Conservation (phyloP, 1,139 yeast species). For the Scheffersomyces stambukii region DNA sequence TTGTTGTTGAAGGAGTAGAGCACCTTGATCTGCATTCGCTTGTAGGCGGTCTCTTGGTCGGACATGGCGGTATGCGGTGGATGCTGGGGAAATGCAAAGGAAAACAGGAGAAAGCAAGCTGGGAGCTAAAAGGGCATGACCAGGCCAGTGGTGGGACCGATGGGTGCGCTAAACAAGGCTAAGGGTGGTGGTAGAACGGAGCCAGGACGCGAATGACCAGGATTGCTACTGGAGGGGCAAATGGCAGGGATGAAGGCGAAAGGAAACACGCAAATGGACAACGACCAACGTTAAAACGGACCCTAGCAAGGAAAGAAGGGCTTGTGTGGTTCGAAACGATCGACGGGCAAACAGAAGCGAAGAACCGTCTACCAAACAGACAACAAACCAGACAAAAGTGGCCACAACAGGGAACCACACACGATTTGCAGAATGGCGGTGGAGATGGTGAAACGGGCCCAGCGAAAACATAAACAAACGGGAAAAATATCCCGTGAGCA, state of each 20-base stretch:
- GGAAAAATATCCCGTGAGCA: too few relatives aligned
- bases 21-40: constrained; percentile 51
- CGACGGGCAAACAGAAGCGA: too few relatives aligned
- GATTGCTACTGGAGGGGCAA: background rate
- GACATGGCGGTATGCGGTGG: constrained; percentile 10
- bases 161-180: background rate
- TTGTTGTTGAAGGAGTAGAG: constrained; percentile 58
- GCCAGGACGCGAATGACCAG: background rate
- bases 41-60: constrained; percentile 22
- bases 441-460: too few relatives aligned
- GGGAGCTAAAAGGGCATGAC: background rate
- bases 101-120: background rate
- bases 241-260: background rate
- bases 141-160: background rate
- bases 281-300: too few relatives aligned
- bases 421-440: too few relatives aligned
- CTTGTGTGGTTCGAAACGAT: too few relatives aligned
- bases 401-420: too few relatives aligned
- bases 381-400: too few relatives aligned
- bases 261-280: too few relatives aligned
- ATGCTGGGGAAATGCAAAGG: background rate
- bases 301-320: too few relatives aligned
- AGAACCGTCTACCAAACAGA: too few relatives aligned
- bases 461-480: too few relatives aligned
- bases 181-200: background rate